These are phyloP conservation scores for Talaromyces rugulosus DNA, from an alignment of 2,329 filamentous ascomycete genomes.

Conservation along the genomic window DNA sequence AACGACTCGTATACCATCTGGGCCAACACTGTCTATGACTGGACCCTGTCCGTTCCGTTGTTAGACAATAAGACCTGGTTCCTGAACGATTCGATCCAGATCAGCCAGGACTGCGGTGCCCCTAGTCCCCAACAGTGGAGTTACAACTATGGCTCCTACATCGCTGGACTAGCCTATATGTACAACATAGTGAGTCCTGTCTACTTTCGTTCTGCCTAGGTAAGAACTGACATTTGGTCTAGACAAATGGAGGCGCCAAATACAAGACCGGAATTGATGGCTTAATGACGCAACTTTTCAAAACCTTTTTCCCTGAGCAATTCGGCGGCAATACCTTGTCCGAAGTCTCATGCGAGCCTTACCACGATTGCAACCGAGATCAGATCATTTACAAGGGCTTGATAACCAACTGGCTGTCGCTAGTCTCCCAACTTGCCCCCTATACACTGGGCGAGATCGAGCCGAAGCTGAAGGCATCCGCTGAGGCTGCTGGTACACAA, in stretches of 20 bases:
- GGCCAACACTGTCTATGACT: slow-evolving; percentile 63
- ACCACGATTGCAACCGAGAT: slow-evolving; percentile 56
- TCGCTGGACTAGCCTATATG: slow-evolving; percentile 54
- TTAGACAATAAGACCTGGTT: slow-evolving; percentile 47
- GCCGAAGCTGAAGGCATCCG: slow-evolving; percentile 51
- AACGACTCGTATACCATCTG: slow-evolving; percentile 71
- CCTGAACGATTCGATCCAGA: slow-evolving; percentile 37
- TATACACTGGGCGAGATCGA: slow-evolving; percentile 51
- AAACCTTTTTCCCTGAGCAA: slow-evolving; percentile 48
- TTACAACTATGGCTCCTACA: slow-evolving; percentile 54
- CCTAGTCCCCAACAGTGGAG: slow-evolving; percentile 53
- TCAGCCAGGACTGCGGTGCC: slow-evolving; percentile 46
- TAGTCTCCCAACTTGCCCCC: slow-evolving; percentile 55
- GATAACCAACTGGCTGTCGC: slow-evolving; percentile 57
- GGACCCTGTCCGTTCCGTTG: slow-evolving; percentile 49
- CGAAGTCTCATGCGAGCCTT: slow-evolving; percentile 57
- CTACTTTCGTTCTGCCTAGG: not conserved
- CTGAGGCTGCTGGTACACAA: slow-evolving; percentile 50
- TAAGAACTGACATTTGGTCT: slow-evolving; percentile 3
- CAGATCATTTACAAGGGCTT: slow-evolving; percentile 65
- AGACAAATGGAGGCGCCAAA: slow-evolving; percentile 34
- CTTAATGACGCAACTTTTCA: slow-evolving; percentile 49
- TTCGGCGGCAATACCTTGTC: slow-evolving; percentile 52
- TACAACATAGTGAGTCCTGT: slow-evolving; percentile 47
- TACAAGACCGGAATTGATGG: slow-evolving; percentile 53